Evolutionary conservation across 106 monocot genomes (phyloP).

Genomic region (Hemerocallis citrina): DNA sequence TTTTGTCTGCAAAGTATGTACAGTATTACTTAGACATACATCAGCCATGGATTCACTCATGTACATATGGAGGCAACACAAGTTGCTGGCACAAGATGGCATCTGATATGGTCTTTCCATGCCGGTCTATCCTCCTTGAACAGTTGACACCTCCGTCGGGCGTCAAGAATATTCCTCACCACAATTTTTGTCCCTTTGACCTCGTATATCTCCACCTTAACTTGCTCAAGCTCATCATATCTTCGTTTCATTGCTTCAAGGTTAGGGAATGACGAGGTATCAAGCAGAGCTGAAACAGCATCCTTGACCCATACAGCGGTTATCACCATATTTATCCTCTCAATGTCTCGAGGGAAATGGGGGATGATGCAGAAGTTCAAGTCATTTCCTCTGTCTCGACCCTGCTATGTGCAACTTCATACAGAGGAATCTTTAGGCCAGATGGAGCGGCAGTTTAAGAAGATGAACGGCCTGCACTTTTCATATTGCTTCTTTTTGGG

Average conservation of each 20-base stretch:
- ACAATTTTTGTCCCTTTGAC: slow-evolving; percentile 87
- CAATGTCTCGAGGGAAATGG: slow-evolving; percentile 57
- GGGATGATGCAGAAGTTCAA: slow-evolving; percentile 91
- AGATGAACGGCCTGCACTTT: neutral
- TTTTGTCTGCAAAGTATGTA: too few relatives aligned
- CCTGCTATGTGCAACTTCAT: slow-evolving; percentile 81
- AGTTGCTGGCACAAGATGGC: slow-evolving; percentile 73
- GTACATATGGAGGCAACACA: slow-evolving; percentile 45
- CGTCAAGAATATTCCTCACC: slow-evolving; percentile 75
- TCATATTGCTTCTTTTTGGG: neutral
- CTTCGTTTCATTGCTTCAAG: slow-evolving; percentile 10
- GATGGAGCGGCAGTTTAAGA: slow-evolving; percentile 27
- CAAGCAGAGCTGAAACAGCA: slow-evolving; percentile 46
- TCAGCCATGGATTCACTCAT: too few relatives aligned
- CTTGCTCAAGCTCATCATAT: slow-evolving; percentile 21
- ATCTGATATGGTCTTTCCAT: slow-evolving; percentile 94
- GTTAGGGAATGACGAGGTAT: slow-evolving; percentile 30
- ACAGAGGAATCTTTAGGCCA: slow-evolving; percentile 50
- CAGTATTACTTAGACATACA: too few relatives aligned
- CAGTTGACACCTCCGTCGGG: slow-evolving; percentile 96
- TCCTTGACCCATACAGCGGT: slow-evolving; percentile 67
- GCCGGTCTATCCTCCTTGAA: slow-evolving; percentile 88
- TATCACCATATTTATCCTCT: slow-evolving; percentile 52
- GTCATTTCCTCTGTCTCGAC: slow-evolving; percentile 95
- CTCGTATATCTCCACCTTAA: slow-evolving; percentile 72